These are phyloP conservation scores for Botrytis elliptica DNA, from an alignment of 2,329 filamentous ascomycete genomes.

Conservation along the genomic window DNA sequence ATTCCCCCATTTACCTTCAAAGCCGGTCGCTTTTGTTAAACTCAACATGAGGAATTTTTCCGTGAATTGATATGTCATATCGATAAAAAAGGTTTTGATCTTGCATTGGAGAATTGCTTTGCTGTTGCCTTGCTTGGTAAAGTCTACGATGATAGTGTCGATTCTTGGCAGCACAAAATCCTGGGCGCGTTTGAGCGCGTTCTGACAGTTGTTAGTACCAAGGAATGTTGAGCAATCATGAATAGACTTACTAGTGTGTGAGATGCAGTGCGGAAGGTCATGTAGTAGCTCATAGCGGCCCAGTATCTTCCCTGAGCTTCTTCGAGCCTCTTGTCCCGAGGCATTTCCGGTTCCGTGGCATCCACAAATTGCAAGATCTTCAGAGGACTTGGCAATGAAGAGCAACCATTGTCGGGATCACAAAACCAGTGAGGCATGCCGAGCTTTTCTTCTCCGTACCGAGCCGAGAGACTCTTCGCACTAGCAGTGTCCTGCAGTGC, in stretches of 20 bases:
- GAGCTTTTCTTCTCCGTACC: not conserved
- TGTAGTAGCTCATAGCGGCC: not conserved
- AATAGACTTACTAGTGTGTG: not conserved
- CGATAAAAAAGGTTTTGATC: not conserved
- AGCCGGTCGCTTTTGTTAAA: not conserved
- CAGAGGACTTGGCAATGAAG: not conserved
- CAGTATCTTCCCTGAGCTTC: slow-evolving; percentile 14
- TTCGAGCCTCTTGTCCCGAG: not conserved
- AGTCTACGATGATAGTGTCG: slow-evolving; percentile 1
- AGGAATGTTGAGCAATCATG: not conserved
- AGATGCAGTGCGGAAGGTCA: not conserved
- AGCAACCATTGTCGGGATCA: not conserved
- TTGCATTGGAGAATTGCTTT: not conserved
- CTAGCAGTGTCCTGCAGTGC: not conserved
- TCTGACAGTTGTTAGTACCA: not conserved
- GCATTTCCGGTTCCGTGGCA: not conserved
- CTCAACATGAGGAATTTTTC: not conserved
- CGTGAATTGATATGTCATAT: not conserved
- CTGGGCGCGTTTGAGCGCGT: not conserved
- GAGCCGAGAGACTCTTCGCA: not conserved
- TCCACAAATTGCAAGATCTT: slow-evolving; percentile 4
- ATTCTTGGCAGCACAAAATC: not conserved
- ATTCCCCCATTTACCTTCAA: too few species aligned
- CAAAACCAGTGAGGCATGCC: slow-evolving; percentile 6
- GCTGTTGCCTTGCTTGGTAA: not conserved